Base-by-base conservation (phyloP, 2,329 filamentous ascomycete genomes). In the Ceratocystis papillata region DNA sequence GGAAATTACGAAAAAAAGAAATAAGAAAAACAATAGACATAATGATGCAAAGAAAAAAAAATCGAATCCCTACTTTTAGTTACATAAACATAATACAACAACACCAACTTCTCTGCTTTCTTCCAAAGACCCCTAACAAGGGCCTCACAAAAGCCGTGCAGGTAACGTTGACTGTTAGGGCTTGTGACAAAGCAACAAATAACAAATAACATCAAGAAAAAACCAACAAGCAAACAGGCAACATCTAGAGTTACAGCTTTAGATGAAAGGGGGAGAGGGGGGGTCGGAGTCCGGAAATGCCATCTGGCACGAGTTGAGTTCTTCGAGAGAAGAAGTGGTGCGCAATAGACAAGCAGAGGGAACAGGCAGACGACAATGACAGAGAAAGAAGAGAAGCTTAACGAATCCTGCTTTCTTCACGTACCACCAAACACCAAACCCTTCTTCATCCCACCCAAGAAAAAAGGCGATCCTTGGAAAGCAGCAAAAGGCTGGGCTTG, bases 371-470 rank as follows among this genome's bases (percentile, higher is more conserved):
- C 7, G 7, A 25, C 22, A 10, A 53, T 25, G n/a, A 6, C n/a
- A 53, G 22, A 53, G 22, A 53, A 53, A 50, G n/a, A 22, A 53
- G n/a, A 53, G 22, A 53, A 53, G 48, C 48, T 53, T 53, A 53
- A 53, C 48, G 48, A 53, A 53, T 53, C 48, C 48, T 53, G 48
- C 48, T 53, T 53, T 53, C n/a, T 53, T 53, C 48, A 53, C 48
- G 48, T 53, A 53, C 48, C 48, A 53, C 48, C 48, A n/a, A n/a
- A 53, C 6, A 53, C 48, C 48, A n/a, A 53, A 53, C 48, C 10
- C 37, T 41, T 41, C 37, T 41, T 41, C 48, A 53, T 20, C 48
- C 48, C n/a, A 53, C n/a, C 22, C 48, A n/a, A 22, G 48, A 22
- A 53, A 53, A 53, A 17, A 22, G 22, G 48, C n/a, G n/a, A n/a